Evolutionary conservation across 129 eudicot species (phyloP).

Genomic region (Apium graveolens): DNA sequence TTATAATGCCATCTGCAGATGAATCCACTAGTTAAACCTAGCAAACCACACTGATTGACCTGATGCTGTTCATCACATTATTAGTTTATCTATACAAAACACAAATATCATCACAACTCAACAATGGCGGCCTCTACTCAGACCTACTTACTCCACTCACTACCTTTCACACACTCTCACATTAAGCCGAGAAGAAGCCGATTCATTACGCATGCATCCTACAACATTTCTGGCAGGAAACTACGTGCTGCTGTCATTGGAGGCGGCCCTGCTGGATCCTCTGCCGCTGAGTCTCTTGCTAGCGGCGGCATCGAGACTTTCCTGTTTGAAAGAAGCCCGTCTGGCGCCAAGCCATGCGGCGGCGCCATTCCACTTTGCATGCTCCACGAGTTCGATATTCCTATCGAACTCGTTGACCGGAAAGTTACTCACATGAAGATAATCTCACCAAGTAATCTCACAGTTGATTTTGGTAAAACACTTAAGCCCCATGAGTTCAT

Average conservation of each 20-base stretch:
- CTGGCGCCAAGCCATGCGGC: conserved; percentile 59
- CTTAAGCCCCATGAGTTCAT: conserved; percentile 42
- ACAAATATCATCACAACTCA: too few species aligned
- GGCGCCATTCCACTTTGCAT: conserved; percentile 70
- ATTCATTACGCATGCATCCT: conserved; percentile 6
- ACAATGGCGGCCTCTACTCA: conserved; percentile 12
- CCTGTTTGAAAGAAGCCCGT: conserved; percentile 46
- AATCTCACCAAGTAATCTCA: conserved; percentile 51
- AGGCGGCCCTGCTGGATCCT: conserved; percentile 64
- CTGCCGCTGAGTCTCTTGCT: conserved; percentile 57
- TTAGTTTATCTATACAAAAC: too few species aligned
- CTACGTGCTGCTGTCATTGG: conserved; percentile 59
- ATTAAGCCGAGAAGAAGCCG: conserved; percentile 14
- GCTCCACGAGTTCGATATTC: conserved; percentile 57
- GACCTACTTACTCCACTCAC: conserved; percentile 12
- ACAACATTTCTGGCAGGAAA: conserved; percentile 19
- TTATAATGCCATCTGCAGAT: not conserved
- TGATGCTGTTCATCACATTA: not conserved
- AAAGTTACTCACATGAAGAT: conserved; percentile 49
- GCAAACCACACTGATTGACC: not conserved
- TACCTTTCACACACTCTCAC: not conserved
- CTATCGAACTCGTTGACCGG: conserved; percentile 40
- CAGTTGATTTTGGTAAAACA: conserved; percentile 56
- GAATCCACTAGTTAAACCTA: not conserved
- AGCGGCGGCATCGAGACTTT: conserved; percentile 50